phyloP scores from a whole-genome alignment of 306 rosid genomes.

The Vigna hirtella region DNA sequence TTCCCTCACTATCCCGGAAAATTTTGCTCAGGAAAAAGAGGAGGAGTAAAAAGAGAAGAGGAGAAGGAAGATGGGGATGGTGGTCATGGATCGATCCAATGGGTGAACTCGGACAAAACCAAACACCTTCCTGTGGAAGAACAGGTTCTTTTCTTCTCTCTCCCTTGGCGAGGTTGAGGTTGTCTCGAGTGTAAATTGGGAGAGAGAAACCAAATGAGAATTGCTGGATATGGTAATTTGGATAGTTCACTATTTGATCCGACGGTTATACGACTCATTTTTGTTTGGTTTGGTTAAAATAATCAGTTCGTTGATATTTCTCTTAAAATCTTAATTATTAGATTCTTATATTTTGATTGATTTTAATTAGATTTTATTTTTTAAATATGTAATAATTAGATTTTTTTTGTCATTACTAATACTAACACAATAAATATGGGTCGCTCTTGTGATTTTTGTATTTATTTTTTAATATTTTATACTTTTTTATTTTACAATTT shows the following conservation, averaged over 20 bases:
- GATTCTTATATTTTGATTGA: too few species aligned
- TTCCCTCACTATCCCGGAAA: slow-evolving; percentile 13
- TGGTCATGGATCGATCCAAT: slow-evolving; percentile 37
- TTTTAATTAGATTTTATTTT: too few species aligned
- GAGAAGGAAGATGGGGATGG: slow-evolving; percentile 43
- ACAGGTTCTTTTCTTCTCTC: slow-evolving; percentile 65
- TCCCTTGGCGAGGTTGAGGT: slow-evolving; percentile 20
- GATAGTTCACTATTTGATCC: slow-evolving; percentile 51
- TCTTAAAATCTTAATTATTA: too few species aligned
- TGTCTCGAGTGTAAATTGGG: slow-evolving; percentile 31
- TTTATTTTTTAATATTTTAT: too few species aligned
- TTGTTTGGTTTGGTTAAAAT: not conserved
- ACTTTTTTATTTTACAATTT: too few species aligned
- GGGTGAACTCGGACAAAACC: slow-evolving; percentile 53
- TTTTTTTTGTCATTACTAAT: too few species aligned
- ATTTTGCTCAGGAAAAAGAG: slow-evolving; percentile 6
- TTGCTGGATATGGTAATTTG: slow-evolving; percentile 52
- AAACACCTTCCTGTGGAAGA: slow-evolving; percentile 50
- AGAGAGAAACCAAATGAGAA: slow-evolving; percentile 21
- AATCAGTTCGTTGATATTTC: too few species aligned
- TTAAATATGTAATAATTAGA: too few species aligned
- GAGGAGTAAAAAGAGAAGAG: slow-evolving; percentile 28
- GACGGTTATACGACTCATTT: slow-evolving; percentile 38
- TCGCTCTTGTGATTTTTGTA: too few species aligned
- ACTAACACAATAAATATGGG: too few species aligned